Percentiles rank a stretch among this genome's conserved stretches.
Evolutionary conservation across 345 rosid genomes (phyloP).

Genomic region (Corymbia maculata): DNA sequence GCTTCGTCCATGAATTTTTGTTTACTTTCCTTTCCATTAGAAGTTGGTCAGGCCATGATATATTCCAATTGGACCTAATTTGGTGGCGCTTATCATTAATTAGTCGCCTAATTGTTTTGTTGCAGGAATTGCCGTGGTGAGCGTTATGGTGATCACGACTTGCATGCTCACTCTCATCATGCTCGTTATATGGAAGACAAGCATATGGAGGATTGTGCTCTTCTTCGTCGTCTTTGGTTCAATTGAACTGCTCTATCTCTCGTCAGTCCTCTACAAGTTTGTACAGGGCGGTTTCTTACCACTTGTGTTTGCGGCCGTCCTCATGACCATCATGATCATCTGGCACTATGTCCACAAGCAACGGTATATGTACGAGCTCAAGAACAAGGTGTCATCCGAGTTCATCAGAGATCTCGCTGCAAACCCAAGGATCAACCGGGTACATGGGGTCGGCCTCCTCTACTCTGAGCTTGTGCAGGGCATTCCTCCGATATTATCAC

Average conservation of each 20-base stretch:
- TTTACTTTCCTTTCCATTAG: not conserved
- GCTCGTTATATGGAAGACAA: slow-evolving; percentile 66
- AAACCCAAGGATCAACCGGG: slow-evolving; percentile 23
- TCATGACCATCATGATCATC: slow-evolving; percentile 43
- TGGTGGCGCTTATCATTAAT: not conserved
- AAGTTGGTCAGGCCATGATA: too few species aligned
- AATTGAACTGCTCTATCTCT: slow-evolving; percentile 31
- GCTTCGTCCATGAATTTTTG: not conserved
- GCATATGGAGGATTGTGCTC: slow-evolving; percentile 16
- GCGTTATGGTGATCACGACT: slow-evolving; percentile 62
- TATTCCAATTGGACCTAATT: not conserved
- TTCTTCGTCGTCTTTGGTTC: slow-evolving; percentile 25
- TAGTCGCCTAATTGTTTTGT: not conserved
- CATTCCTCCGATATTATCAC: slow-evolving; percentile 68
- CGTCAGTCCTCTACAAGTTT: slow-evolving; percentile 53
- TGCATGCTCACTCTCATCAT: slow-evolving; percentile 51
- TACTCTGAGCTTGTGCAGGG: slow-evolving; percentile 79
- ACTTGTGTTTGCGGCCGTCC: slow-evolving; percentile 18
- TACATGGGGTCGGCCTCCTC: slow-evolving; percentile 61
- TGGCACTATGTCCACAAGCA: slow-evolving; percentile 60
- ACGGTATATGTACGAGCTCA: slow-evolving; percentile 42
- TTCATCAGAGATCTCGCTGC: slow-evolving; percentile 22
- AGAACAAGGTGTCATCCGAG: slow-evolving; percentile 46
- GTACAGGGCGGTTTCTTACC: slow-evolving; percentile 55
- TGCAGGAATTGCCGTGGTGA: slow-evolving; percentile 59